Conservation (phyloP, 2,329 filamentous ascomycete species). For the Cryoendolithus antarcticus region DNA sequence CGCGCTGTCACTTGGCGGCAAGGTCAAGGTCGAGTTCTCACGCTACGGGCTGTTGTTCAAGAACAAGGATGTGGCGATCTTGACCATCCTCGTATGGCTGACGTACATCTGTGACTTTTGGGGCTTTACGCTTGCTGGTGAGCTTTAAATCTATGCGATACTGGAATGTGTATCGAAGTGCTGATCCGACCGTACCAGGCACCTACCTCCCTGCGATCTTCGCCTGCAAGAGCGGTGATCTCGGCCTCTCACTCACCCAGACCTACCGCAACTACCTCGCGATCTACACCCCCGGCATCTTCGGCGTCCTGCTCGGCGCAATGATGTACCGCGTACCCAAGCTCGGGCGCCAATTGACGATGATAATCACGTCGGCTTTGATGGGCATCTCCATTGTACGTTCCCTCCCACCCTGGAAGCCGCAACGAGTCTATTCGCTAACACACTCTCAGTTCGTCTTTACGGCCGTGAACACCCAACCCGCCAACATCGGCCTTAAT, state of each 20-base stretch:
- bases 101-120: conserved; percentile 41
- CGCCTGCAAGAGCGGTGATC: conserved; percentile 38
- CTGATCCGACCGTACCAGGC: conserved; percentile 17
- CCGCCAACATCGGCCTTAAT: conserved; percentile 37
- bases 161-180: too few species aligned
- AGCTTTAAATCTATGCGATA: not conserved
- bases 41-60: conserved; percentile 36
- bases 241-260: conserved; percentile 30
- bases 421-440: too few species aligned
- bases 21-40: conserved; percentile 28
- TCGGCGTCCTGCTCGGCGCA: conserved; percentile 39
- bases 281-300: conserved; percentile 41
- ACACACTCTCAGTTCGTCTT: conserved; percentile 25
- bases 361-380: conserved; percentile 30
- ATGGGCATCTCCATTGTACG: conserved; percentile 29
- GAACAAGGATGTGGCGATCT: conserved; percentile 27
- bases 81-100: conserved; percentile 38
- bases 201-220: conserved; percentile 39
- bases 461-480: conserved; percentile 31
- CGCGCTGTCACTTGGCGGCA: conserved; percentile 18
- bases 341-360: conserved; percentile 34
- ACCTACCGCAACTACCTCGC: conserved; percentile 44
- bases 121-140: conserved; percentile 37
- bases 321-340: conserved; percentile 35
- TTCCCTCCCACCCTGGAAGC: too few species aligned